These are phyloP conservation scores for Penicillium vulpinum DNA, from an alignment of 2,329 filamentous ascomycete species.

Conservation along the genomic window DNA sequence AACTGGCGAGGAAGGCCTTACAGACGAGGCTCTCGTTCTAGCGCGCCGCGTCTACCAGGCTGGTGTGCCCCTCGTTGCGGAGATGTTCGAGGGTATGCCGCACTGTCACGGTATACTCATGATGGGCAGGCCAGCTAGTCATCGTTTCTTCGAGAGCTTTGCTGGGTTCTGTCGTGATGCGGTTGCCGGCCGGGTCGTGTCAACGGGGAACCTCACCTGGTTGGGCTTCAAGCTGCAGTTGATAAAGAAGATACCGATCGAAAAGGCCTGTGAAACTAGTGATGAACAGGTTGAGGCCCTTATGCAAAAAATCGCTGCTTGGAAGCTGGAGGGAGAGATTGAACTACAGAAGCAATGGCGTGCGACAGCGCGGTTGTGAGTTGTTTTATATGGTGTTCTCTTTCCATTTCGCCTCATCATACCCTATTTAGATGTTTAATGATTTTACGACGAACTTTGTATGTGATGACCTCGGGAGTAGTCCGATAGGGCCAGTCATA, in stretches of 20 bases:
- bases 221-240: constrained; percentile 31
- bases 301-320: constrained; percentile 31
- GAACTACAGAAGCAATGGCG: constrained; percentile 33
- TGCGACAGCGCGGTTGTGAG: constrained; percentile 35
- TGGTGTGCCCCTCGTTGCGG: constrained; percentile 39
- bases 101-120: constrained; percentile 60
- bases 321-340: constrained; percentile 38
- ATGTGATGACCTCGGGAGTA: neutral
- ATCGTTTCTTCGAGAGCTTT: constrained; percentile 58
- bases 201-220: constrained; percentile 34
- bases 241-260: constrained; percentile 34
- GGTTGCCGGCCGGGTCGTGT: constrained; percentile 28
- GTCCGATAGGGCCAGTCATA: too few species aligned
- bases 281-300: constrained; percentile 39
- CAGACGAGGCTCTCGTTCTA: constrained; percentile 43
- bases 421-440: neutral
- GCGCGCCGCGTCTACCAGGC: constrained; percentile 43
- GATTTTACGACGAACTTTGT: neutral
- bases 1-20: constrained; percentile 44
- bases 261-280: constrained; percentile 32
- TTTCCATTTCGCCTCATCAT: neutral
- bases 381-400: neutral
- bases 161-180: constrained; percentile 52
- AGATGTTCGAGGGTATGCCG: constrained; percentile 49
- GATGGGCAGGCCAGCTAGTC: constrained; percentile 46